These are phyloP conservation scores for Vaccinium myrtillus DNA, from an alignment of 148 eudicot species.

Conservation along the genomic window DNA sequence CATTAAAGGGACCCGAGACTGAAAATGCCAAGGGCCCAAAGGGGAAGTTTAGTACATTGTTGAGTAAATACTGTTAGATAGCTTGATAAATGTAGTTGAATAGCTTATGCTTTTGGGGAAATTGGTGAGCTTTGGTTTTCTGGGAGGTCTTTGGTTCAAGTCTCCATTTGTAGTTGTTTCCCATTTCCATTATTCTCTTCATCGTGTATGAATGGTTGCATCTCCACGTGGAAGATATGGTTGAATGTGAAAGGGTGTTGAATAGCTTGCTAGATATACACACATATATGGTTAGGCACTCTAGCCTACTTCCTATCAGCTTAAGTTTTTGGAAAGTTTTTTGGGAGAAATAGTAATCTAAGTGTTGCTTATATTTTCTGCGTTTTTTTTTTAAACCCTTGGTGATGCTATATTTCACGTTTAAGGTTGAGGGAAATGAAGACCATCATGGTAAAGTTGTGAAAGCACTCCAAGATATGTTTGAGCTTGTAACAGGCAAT, in stretches of 20 bases:
- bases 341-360: not conserved
- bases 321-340: not conserved
- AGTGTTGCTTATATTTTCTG: not conserved
- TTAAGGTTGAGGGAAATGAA: conserved; percentile 74
- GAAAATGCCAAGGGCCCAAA: too few relatives aligned
- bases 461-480: conserved; percentile 82
- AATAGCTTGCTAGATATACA: not conserved
- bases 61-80: not conserved
- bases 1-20: too few relatives aligned
- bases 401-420: conserved; percentile 12
- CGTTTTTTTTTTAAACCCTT: not conserved
- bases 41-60: too few relatives aligned
- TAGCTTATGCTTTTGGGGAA: not conserved
- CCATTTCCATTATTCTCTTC: not conserved
- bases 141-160: not conserved
- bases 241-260: not conserved
- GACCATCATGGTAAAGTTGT: conserved; percentile 55
- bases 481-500: conserved; percentile 78
- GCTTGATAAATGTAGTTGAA: not conserved
- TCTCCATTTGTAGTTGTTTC: not conserved
- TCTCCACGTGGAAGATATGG: not conserved
- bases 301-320: not conserved
- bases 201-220: not conserved
- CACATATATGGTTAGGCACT: not conserved
- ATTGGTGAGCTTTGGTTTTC: not conserved